Evolutionary conservation across 129 eudicot genomes (phyloP).

Genomic region (Apium graveolens): DNA sequence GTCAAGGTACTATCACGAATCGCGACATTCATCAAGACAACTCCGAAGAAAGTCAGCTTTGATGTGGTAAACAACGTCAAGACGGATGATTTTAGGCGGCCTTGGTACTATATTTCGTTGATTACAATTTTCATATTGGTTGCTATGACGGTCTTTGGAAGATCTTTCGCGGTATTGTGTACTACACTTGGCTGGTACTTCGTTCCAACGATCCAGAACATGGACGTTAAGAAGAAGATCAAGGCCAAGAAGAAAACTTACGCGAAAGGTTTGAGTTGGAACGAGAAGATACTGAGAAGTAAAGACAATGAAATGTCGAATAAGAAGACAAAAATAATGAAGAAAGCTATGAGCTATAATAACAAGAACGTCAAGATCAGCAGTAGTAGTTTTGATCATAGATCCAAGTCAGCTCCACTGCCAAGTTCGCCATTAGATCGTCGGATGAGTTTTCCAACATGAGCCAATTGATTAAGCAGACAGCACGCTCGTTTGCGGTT

Average conservation of each 20-base stretch:
- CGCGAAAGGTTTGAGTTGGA: conserved; percentile 2
- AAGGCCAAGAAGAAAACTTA: conserved; percentile 22
- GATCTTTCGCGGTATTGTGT: conserved; percentile 39
- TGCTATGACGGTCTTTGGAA: conserved; percentile 32
- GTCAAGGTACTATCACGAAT: background rate
- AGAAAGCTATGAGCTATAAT: conserved; percentile 11
- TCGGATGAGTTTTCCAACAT: conserved; percentile 7
- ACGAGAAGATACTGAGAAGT: background rate
- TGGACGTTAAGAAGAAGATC: conserved; percentile 8
- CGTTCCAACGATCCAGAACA: conserved; percentile 26
- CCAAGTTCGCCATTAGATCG: background rate
- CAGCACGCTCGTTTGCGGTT: background rate
- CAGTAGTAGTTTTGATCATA: conserved; percentile 1
- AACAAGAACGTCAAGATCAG: background rate
- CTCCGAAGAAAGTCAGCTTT: background rate
- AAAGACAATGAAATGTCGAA: background rate
- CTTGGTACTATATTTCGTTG: conserved; percentile 30
- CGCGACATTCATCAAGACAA: background rate
- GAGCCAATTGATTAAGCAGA: background rate
- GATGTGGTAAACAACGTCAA: background rate
- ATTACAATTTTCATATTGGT: conserved; percentile 40
- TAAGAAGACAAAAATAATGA: conserved; percentile 19
- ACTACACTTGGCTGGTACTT: conserved; percentile 46
- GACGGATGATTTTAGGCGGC: conserved; percentile 25
- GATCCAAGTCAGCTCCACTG: conserved; percentile 4